Percentiles rank a stretch among this genome's conserved stretches.
Evolutionary conservation across 768 basidiomycete genomes (phyloP).

Genomic region (Cystobasidium tubakii): DNA sequence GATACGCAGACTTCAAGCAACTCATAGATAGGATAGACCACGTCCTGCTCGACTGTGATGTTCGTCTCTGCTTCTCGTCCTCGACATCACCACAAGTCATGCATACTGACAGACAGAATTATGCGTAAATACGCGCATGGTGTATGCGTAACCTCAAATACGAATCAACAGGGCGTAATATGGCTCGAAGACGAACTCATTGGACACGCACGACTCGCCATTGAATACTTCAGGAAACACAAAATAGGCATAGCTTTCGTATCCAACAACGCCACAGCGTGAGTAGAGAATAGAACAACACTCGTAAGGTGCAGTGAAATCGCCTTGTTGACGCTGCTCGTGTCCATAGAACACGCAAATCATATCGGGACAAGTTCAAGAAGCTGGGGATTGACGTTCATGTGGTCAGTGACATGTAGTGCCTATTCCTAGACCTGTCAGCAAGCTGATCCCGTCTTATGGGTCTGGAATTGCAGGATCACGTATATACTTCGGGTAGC

Average conservation of each 20-base stretch:
- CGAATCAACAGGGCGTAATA: slow-evolving; percentile 13
- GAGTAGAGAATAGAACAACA: not conserved
- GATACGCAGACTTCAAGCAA: slow-evolving; percentile 17
- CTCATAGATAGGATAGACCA: slow-evolving; percentile 25
- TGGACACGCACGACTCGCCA: slow-evolving; percentile 22
- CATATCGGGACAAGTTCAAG: slow-evolving; percentile 35
- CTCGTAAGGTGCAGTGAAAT: too few species aligned
- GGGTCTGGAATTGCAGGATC: slow-evolving; percentile 6
- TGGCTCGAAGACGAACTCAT: slow-evolving; percentile 36
- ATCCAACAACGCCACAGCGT: slow-evolving; percentile 32
- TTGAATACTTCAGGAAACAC: slow-evolving; percentile 31
- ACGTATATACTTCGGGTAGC: slow-evolving; percentile 24
- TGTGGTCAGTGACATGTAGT: slow-evolving; percentile 14
- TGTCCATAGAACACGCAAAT: slow-evolving; percentile 7
- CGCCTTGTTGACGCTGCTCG: not conserved
- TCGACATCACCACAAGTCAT: too few species aligned
- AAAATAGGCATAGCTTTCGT: slow-evolving; percentile 27
- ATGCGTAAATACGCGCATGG: too few species aligned
- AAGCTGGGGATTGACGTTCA: slow-evolving; percentile 22
- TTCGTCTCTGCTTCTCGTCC: not conserved
- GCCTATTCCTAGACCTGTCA: too few species aligned
- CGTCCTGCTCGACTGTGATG: slow-evolving; percentile 35
- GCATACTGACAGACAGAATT: too few species aligned
- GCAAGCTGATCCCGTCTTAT: not conserved
- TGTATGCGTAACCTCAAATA: too few species aligned